Evolutionary conservation across 306 rosid species (phyloP), one percentile per base, ranked within the genome.

Genomic region (Lithocarpus polystachyus): DNA sequence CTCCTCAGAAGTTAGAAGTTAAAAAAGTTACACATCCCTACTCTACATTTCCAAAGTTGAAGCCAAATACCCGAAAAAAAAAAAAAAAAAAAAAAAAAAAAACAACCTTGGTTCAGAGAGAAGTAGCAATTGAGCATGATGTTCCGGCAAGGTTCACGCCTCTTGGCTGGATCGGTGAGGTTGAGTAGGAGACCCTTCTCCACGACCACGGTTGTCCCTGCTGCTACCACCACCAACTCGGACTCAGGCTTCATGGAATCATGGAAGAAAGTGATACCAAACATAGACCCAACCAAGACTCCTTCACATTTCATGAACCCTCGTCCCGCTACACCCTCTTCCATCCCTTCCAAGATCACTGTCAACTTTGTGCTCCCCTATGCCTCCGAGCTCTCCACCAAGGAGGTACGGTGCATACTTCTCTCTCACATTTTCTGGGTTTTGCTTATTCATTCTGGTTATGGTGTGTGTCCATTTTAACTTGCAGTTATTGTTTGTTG

Each of bases 361-460:
- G 92, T 96, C 83, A 96, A 96, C 79, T 96, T 96, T 26, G 98
- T 93, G 7, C 97, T 96, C 6, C 98, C 99, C 11, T 96, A 96
- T 71, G 73, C 92, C 56, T 96, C 98, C 9, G 94, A 88, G 81
- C 88, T 93, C 76, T 72, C 98, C 54, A 77, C 86, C n/a, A 96
- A 96, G 83, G 94, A 96, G 99, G 99, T 94, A 78, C 71, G 55
- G 69, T 37, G n/a, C 4, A 28, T 2, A 4, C 8, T 51, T 73
- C 80, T 68, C 29, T 68, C 26, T 35, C 71, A 33, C 45, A 40
- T 67, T 33, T 31, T 67, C 6, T 33, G 48, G 45, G 1, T 76
- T n/a, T 71, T 26, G 40, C 69, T 12, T 6, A 33, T 6, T 67
- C 48, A 18, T 33, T 67, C 35, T 6, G 71, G 48, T 33, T 67